Conservation (phyloP, 306 rosid species). For the Prunus padus region DNA sequence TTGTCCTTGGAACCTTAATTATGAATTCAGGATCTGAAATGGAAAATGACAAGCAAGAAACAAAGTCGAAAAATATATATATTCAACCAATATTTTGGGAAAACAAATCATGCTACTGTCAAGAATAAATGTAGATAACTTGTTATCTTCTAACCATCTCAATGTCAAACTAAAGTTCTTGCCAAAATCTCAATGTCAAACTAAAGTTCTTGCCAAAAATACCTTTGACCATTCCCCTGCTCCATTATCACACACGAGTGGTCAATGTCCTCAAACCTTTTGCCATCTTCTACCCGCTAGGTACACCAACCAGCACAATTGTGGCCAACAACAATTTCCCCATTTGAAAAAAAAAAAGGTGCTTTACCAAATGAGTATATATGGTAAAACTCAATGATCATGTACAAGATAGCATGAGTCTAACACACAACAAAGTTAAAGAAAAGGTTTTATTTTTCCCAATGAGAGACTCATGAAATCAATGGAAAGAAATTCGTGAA, state of each 20-base stretch:
- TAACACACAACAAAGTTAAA: neutral
- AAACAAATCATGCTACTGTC: conserved; percentile 14
- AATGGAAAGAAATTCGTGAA: neutral
- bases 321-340: conserved; percentile 5
- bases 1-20: conserved; percentile 64
- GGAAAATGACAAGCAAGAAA: conserved; percentile 25
- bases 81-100: neutral
- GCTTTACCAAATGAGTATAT: neutral
- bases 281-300: conserved; percentile 68
- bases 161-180: no score
- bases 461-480: neutral
- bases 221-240: conserved; percentile 99
- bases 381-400: neutral
- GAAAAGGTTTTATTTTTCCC: no score
- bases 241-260: conserved; percentile 99
- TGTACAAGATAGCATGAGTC: neutral
- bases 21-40: conserved; percentile 71
- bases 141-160: no score
- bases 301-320: conserved; percentile 5
- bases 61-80: conserved; percentile 18
- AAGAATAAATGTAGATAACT: neutral
- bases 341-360: neutral
- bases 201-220: neutral
- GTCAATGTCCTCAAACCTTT: conserved; percentile 96
- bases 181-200: neutral